Conservation (phyloP, 2,329 filamentous ascomycete genomes). For the Rhytidhysteron rufulum region DNA sequence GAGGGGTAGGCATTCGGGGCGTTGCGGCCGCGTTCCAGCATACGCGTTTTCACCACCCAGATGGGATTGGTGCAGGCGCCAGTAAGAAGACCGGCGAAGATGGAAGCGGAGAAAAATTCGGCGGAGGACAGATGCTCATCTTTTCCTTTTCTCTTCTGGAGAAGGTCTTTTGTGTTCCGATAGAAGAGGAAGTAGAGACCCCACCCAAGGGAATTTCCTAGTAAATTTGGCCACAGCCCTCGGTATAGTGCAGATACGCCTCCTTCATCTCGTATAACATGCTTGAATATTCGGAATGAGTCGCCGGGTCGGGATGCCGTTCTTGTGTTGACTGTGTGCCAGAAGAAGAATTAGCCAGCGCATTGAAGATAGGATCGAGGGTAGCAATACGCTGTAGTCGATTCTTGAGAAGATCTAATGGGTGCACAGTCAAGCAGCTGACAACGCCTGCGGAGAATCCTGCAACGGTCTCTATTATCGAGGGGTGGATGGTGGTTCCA, state of each 20-base stretch:
- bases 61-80: conserved; percentile 87
- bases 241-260: conserved; percentile 73
- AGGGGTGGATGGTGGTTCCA: conserved; percentile 51
- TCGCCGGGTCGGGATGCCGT: conserved; percentile 47
- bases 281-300: conserved; percentile 50
- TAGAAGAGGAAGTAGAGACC: conserved; percentile 85
- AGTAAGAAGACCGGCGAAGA: conserved; percentile 65
- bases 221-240: conserved; percentile 81
- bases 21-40: conserved; percentile 78
- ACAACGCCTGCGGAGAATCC: conserved; percentile 85
- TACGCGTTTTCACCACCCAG: conserved; percentile 97
- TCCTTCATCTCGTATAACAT: conserved; percentile 53
- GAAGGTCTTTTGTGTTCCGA: conserved; percentile 54
- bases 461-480: conserved; percentile 79
- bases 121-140: conserved; percentile 51
- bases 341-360: conserved; percentile 45
- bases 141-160: conserved; percentile 40
- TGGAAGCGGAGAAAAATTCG: conserved; percentile 81
- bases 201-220: conserved; percentile 90
- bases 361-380: conserved; percentile 10
- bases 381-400: conserved; percentile 72
- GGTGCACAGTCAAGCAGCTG: conserved; percentile 83
- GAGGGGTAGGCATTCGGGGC: conserved; percentile 75
- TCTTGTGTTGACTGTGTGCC: conserved; percentile 41
- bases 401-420: conserved; percentile 94